Evolutionary conservation across 2,329 filamentous ascomycete species (phyloP).

Genomic region (Neofusicoccum umdonicola): DNA sequence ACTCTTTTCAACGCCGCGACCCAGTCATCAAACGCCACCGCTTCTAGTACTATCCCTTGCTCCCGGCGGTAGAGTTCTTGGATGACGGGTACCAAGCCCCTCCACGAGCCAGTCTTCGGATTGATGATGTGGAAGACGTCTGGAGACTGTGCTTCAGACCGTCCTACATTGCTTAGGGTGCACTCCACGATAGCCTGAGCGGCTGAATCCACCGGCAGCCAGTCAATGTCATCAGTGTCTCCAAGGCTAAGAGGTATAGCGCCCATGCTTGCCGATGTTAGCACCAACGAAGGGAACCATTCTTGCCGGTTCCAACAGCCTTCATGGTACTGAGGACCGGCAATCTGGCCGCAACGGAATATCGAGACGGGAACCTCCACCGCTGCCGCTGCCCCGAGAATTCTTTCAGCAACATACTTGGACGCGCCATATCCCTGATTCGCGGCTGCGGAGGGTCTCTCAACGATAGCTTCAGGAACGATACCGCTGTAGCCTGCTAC

Average conservation of each 20-base stretch:
- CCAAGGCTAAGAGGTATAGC: conserved; percentile 22
- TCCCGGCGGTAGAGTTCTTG: background rate
- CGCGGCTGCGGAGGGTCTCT: conserved; percentile 25
- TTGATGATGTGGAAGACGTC: conserved; percentile 18
- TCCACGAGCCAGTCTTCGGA: conserved; percentile 16
- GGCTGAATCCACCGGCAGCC: conserved; percentile 24
- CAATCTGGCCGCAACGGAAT: conserved; percentile 31
- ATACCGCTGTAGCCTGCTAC: conserved; percentile 20
- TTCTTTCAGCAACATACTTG: conserved; percentile 35
- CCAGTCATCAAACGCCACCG: conserved; percentile 17
- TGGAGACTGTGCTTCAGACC: background rate
- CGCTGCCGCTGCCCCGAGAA: conserved; percentile 32
- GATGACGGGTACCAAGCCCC: conserved; percentile 4
- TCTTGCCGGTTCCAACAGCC: conserved; percentile 28
- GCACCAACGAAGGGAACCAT: conserved; percentile 28
- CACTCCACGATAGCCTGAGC: background rate
- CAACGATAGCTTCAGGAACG: conserved; percentile 33
- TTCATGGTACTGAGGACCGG: conserved; percentile 24
- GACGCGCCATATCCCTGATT: conserved; percentile 40
- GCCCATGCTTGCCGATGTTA: conserved; percentile 23
- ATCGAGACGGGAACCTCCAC: conserved; percentile 25
- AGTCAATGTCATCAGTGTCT: conserved; percentile 24
- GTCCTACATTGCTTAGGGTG: background rate
- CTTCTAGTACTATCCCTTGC: background rate
- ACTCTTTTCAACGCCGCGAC: conserved; percentile 12